Evolutionary conservation across 1,284 basidiomycete species (phyloP).

Genomic region (Marasmius tenuissimus): DNA sequence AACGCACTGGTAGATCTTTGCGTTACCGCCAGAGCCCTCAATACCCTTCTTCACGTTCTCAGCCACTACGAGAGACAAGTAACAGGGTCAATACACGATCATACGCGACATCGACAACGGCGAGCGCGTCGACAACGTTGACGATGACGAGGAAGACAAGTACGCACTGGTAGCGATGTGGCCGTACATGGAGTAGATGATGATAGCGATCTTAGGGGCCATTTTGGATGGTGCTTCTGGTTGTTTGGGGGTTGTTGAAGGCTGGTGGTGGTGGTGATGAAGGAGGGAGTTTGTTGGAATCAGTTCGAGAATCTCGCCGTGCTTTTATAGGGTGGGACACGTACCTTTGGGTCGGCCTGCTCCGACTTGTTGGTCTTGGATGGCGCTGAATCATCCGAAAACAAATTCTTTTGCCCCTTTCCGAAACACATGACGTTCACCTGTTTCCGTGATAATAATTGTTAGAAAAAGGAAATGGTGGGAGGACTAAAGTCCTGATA

Average conservation of each 20-base stretch:
- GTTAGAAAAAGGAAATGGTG: neutral
- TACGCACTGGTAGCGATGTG: conserved; percentile 71
- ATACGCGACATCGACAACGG: too few relatives aligned
- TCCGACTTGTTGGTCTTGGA: neutral
- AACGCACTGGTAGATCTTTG: conserved; percentile 73
- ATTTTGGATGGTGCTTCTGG: conserved; percentile 8
- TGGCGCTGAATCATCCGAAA: neutral
- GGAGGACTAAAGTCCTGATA: too few relatives aligned
- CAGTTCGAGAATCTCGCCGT: too few relatives aligned
- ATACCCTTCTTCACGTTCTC: conserved; percentile 77
- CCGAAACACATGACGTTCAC: neutral
- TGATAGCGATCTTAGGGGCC: conserved; percentile 69
- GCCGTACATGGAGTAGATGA: conserved; percentile 84
- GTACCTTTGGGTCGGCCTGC: neutral
- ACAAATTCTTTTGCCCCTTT: neutral
- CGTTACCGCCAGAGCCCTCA: conserved; percentile 68
- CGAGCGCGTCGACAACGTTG: neutral
- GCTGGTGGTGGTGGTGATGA: neutral
- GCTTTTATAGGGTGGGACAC: neutral
- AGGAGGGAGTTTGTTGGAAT: neutral
- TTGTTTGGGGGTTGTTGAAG: conserved; percentile 4
- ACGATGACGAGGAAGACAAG: conserved; percentile 14
- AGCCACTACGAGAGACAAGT: conserved; percentile 53
- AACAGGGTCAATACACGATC: too few relatives aligned
- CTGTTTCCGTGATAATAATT: neutral